These are phyloP conservation scores for Tillandsia fasciculata DNA, from an alignment of 176 grass and related monocot species.

Conservation along the genomic window DNA sequence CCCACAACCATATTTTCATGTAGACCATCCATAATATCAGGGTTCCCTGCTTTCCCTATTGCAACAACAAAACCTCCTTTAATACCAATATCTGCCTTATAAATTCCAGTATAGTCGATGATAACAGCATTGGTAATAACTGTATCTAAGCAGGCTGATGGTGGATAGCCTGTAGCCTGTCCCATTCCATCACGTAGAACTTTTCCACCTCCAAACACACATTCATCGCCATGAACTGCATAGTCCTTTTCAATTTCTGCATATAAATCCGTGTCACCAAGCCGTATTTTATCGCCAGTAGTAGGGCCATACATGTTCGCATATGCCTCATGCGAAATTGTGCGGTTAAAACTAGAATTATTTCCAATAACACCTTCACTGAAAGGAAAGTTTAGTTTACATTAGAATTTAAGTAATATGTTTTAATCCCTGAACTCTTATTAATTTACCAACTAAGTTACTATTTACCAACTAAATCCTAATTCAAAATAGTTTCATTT, in stretches of 20 bases:
- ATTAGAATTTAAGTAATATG: too few species aligned
- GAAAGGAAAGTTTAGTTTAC: slow-evolving; percentile 20
- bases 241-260: slow-evolving; percentile 92
- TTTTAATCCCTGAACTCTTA: too few species aligned
- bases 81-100: slow-evolving; percentile 98
- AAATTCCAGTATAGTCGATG: slow-evolving; percentile 94
- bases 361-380: slow-evolving; percentile 76
- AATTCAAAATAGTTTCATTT: too few species aligned
- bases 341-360: slow-evolving; percentile 35
- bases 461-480: too few species aligned
- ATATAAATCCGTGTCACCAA: slow-evolving; percentile 84
- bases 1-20: slow-evolving; percentile 77
- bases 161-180: slow-evolving; percentile 50
- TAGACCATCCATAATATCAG: slow-evolving; percentile 87
- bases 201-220: slow-evolving; percentile 96
- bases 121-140: slow-evolving; percentile 93
- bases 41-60: slow-evolving; percentile 94
- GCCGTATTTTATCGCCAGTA: slow-evolving; percentile 84
- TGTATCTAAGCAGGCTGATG: slow-evolving; percentile 57
- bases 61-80: slow-evolving; percentile 52
- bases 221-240: slow-evolving; percentile 84
- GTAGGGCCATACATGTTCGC: slow-evolving; percentile 96
- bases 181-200: slow-evolving; percentile 95
- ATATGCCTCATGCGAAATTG: slow-evolving; percentile 69
- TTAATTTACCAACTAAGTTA: too few species aligned